Percentiles rank a stretch among this genome's conserved stretches.
Evolutionary conservation across 306 rosid species (phyloP).

Genomic region (Betula pendula): DNA sequence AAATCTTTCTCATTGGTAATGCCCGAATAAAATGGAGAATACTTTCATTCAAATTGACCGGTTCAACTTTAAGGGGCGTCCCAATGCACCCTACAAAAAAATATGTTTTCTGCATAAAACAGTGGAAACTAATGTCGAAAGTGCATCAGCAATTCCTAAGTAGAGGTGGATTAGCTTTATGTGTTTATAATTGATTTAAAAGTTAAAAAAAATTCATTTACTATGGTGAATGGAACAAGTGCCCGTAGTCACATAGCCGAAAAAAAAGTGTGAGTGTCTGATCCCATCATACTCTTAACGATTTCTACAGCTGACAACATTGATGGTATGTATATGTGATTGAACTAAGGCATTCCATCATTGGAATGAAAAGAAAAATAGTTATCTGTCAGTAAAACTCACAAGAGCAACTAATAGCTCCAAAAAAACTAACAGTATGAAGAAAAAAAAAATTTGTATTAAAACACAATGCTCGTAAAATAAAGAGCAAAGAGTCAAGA

Average conservation of each 20-base stretch:
- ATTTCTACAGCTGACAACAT: not conserved
- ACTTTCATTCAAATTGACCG: not conserved
- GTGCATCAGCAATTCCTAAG: not conserved
- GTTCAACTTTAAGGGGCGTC: slow-evolving; percentile 5
- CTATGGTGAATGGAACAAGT: not conserved
- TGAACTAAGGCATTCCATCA: not conserved
- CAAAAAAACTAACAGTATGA: not conserved
- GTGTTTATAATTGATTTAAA: not conserved
- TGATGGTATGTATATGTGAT: not conserved
- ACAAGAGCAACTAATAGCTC: not conserved
- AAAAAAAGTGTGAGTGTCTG: not conserved
- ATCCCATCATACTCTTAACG: not conserved
- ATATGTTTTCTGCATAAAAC: not conserved
- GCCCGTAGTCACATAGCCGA: not conserved
- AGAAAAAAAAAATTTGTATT: not conserved
- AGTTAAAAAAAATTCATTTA: too few species aligned
- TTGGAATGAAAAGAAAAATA: not conserved
- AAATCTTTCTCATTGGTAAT: not conserved
- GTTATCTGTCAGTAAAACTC: not conserved
- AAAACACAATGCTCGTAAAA: not conserved
- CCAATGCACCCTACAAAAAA: not conserved
- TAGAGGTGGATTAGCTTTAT: not conserved
- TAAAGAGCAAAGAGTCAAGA: slow-evolving; percentile 1
- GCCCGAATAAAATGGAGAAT: not conserved
- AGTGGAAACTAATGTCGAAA: slow-evolving; percentile 5